Evolutionary conservation across 768 basidiomycete species (phyloP), one percentile per base, ranked within the genome.

Genomic region (Mycena metata): DNA sequence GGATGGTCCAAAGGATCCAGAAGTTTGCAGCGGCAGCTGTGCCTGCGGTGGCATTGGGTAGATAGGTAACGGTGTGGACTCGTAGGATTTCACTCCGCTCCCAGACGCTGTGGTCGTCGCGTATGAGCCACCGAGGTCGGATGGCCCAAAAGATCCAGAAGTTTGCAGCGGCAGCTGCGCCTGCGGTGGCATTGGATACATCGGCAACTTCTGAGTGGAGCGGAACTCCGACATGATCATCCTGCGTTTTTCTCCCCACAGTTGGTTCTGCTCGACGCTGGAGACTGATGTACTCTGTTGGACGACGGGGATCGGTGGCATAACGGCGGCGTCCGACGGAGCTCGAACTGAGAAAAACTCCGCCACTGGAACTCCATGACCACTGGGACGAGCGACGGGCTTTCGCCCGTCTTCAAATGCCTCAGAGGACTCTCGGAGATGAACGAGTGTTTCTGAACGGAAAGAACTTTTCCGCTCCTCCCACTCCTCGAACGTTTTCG

Each of bases 391-490:
- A n/a, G 42, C 52, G 30, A 46, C 52, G 3, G n/a, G 21, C 30
- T 11, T 12, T 39, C 33, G 46, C 2, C 0, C 46, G 3, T 19
- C 49, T 49, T 43, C 49, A 13, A 66, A 66, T n/a, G 24, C 43
- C 19, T 60, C 58, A 43, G 58, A 60, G 16, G 50, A 52, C 15
- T 13, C 58, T 58, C 54, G 13, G 43, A 60, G 51, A 5, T 60
- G 16, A 12, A 10, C 15, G 24, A 49, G 47, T 5, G 21, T 50
- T 26, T 58, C n/a, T 26, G 41, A 42, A 1, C 19, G 42, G 19
- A 33, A 19, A 3, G 23, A 24, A 5, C 8, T 26, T 21, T 35
- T 46, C 42, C 3, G 5, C 26, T 10, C 24, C 17, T 19, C 19
- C 41, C 15, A n/a, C 17, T 23, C 51, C 11, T 46, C 43, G 19